Percentiles rank a stretch among this genome's conserved stretches.
phyloP scores from a whole-genome alignment of 2,329 filamentous ascomycete species.

The Raffaelea albimanens region DNA sequence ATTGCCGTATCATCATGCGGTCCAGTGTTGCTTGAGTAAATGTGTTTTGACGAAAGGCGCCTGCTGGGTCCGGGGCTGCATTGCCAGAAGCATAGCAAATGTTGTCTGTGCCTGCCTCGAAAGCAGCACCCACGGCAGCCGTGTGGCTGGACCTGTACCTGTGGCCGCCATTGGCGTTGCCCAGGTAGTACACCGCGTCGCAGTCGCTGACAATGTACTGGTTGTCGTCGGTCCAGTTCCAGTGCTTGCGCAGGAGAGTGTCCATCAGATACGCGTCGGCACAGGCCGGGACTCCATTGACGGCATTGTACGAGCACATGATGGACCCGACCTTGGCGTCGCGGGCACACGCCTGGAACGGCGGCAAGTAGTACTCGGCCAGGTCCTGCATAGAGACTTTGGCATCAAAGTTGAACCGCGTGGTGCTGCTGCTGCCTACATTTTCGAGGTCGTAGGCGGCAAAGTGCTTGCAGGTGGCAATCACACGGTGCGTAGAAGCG shows the following conservation, averaged over 20 bases:
- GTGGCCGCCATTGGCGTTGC: slow-evolving; percentile 11
- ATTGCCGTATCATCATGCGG: slow-evolving; percentile 39
- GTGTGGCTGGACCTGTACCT: slow-evolving; percentile 26
- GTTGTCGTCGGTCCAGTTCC: slow-evolving; percentile 21
- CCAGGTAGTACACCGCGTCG: slow-evolving; percentile 2
- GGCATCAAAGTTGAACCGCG: slow-evolving; percentile 40
- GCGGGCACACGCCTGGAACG: slow-evolving; percentile 53
- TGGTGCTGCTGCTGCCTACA: slow-evolving; percentile 13
- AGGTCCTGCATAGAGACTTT: slow-evolving; percentile 45
- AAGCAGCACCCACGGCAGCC: slow-evolving; percentile 16
- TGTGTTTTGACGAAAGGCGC: slow-evolving; percentile 21
- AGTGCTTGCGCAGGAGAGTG: slow-evolving; percentile 54
- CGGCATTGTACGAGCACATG: slow-evolving; percentile 55
- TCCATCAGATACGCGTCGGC: slow-evolving; percentile 53
- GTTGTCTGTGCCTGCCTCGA: slow-evolving; percentile 26
- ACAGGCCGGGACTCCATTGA: slow-evolving; percentile 55
- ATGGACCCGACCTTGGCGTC: slow-evolving; percentile 48
- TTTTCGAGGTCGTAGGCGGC: slow-evolving; percentile 45
- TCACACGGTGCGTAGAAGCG: slow-evolving; percentile 9
- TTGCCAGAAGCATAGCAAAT: slow-evolving; percentile 13
- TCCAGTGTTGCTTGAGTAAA: slow-evolving; percentile 37
- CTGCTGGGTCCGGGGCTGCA: slow-evolving; percentile 17
- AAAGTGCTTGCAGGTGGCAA: slow-evolving; percentile 48
- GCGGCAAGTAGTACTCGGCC: slow-evolving; percentile 57
- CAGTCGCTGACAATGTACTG: slow-evolving; percentile 30